These are phyloP conservation scores for Tolypocladium album DNA, from an alignment of 2,329 filamentous ascomycete genomes.

Conservation along the genomic window DNA sequence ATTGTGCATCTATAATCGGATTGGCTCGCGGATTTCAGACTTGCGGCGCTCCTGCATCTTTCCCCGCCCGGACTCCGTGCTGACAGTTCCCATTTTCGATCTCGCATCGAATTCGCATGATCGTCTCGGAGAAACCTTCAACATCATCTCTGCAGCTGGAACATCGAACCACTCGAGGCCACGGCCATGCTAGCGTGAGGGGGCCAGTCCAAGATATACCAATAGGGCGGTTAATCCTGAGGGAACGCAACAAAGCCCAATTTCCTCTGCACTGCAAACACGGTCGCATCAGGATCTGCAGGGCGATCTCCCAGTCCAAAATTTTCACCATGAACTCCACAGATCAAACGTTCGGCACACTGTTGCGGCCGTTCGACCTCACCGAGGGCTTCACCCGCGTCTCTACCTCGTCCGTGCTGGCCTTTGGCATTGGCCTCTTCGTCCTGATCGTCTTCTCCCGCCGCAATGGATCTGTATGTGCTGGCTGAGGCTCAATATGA, in stretches of 20 bases:
- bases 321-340: neutral
- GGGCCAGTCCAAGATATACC: neutral
- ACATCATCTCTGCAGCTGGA: too few species aligned
- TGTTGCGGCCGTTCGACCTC: neutral
- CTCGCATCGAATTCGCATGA: neutral
- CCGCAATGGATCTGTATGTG: neutral
- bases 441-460: neutral
- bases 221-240: neutral
- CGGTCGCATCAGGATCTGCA: neutral
- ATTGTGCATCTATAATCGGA: neutral
- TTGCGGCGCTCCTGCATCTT: neutral
- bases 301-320: neutral
- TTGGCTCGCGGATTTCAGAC: neutral
- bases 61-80: neutral
- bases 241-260: neutral
- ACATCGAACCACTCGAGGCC: neutral
- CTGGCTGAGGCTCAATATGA: neutral
- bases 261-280: neutral
- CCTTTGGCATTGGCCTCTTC: neutral
- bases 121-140: neutral
- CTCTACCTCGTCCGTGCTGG: neutral
- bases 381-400: neutral
- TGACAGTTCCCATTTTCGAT: neutral
- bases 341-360: neutral
- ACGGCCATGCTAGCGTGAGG: neutral